Evolutionary conservation across 1,284 basidiomycete genomes (phyloP).

Genomic region (Crepidotus sp.): DNA sequence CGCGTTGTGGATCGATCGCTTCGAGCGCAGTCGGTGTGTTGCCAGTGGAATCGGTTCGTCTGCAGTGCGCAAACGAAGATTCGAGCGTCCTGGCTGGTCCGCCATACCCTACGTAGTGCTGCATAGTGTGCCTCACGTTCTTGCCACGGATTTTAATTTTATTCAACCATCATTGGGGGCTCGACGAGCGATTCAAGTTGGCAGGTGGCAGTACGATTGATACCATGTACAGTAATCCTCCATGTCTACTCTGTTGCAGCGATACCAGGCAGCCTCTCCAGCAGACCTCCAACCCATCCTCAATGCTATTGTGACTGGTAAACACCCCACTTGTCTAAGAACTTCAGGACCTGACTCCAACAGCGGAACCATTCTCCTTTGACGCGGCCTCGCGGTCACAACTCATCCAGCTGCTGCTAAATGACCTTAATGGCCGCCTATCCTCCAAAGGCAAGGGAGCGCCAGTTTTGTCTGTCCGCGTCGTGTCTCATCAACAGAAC

Average conservation of each 20-base stretch:
- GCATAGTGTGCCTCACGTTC: background rate
- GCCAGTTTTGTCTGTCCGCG: slow-evolving; percentile 9
- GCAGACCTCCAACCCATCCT: slow-evolving; percentile 10
- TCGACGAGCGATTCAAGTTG: too few species aligned
- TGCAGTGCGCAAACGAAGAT: slow-evolving; percentile 11
- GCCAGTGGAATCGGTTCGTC: background rate
- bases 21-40: background rate
- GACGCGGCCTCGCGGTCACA: slow-evolving; percentile 31
- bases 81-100: background rate
- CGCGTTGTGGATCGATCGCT: background rate
- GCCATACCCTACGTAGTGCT: background rate
- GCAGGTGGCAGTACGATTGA: too few species aligned
- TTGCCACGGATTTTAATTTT: slow-evolving; percentile 2
- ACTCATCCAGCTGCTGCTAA: slow-evolving; percentile 42
- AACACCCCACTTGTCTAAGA: background rate
- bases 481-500: slow-evolving; percentile 14
- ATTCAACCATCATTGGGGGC: background rate
- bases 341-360: background rate
- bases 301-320: slow-evolving; percentile 16
- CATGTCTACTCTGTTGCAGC: slow-evolving; percentile 15
- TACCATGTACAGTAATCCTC: too few species aligned
- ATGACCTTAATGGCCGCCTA: slow-evolving; percentile 47
- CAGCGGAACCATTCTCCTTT: slow-evolving; percentile 33
- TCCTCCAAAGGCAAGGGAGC: slow-evolving; percentile 37
- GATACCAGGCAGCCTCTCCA: slow-evolving; percentile 10